A percentile compares a stretch with the other conserved stretches of the same genome.
Conservation (phyloP, 495 filamentous ascomycete species). For the Lepraria neglecta region DNA sequence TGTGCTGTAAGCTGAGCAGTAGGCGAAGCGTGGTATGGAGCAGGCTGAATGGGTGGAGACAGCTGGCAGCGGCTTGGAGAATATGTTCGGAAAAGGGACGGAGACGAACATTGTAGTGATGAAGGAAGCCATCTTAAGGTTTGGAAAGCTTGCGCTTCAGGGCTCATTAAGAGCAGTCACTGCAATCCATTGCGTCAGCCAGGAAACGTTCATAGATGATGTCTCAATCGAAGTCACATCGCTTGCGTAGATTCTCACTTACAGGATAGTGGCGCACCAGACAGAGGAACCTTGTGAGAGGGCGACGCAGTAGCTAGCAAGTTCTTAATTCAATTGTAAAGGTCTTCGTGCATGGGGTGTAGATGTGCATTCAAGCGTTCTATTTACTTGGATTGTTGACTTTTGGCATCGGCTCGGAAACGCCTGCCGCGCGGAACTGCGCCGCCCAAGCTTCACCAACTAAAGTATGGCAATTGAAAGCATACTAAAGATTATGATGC, state of each 20-base stretch:
- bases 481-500: background rate
- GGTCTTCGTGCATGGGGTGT: background rate
- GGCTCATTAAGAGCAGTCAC: background rate
- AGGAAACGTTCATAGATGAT: slow-evolving; percentile 1
- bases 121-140: slow-evolving; percentile 52
- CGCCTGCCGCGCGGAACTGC: background rate
- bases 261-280: background rate
- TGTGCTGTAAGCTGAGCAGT: background rate
- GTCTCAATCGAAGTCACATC: background rate
- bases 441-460: background rate
- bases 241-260: background rate
- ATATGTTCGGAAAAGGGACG: slow-evolving; percentile 34
- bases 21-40: background rate
- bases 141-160: background rate
- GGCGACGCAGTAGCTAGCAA: background rate
- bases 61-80: slow-evolving; percentile 33
- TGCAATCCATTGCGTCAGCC: slow-evolving; percentile 20
- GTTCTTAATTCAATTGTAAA: too few relatives aligned
- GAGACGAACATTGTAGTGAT: slow-evolving; percentile 66
- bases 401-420: slow-evolving; percentile 14
- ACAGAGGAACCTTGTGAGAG: too few relatives aligned
- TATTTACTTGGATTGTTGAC: slow-evolving; percentile 9
- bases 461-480: background rate
- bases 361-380: background rate
- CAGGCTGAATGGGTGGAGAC: slow-evolving; percentile 23